phyloP scores from a whole-genome alignment of 2,329 filamentous ascomycete species.

The Hymenoscyphus occultus region DNA sequence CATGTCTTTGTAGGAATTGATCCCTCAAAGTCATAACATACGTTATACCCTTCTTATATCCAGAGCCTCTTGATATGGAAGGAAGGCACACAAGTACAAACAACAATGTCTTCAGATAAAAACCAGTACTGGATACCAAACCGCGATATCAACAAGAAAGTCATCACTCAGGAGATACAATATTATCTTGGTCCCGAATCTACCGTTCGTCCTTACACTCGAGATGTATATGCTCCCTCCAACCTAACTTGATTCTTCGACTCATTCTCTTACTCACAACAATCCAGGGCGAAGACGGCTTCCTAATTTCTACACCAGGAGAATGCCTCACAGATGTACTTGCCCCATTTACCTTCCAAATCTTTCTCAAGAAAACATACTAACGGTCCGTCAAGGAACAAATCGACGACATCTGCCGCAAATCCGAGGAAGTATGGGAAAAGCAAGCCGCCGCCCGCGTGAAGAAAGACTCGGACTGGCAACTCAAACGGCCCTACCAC shows the following conservation, averaged over 20 bases:
- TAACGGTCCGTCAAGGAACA: slow-evolving; percentile 47
- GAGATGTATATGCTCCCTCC: slow-evolving; percentile 46
- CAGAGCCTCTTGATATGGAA: background rate
- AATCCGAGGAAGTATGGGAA: slow-evolving; percentile 58
- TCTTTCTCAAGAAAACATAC: slow-evolving; percentile 34
- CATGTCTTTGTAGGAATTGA: background rate
- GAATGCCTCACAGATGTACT: slow-evolving; percentile 57
- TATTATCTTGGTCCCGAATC: slow-evolving; percentile 57
- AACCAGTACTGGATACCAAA: slow-evolving; percentile 62
- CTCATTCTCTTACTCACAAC: slow-evolving; percentile 17
- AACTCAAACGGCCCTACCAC: slow-evolving; percentile 55
- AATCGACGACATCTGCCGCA: slow-evolving; percentile 60
- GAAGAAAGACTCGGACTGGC: slow-evolving; percentile 45
- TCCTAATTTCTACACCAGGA: slow-evolving; percentile 56
- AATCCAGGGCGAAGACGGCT: slow-evolving; percentile 57
- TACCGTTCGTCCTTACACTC: slow-evolving; percentile 55
- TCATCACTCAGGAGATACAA: slow-evolving; percentile 57
- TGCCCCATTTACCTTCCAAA: background rate
- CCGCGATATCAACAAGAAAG: slow-evolving; percentile 57
- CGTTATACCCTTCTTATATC: background rate
- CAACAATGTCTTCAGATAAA: slow-evolving; percentile 30
- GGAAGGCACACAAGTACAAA: background rate
- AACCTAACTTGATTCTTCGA: slow-evolving; percentile 20
- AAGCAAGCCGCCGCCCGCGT: slow-evolving; percentile 50
- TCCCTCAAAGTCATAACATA: background rate